These are phyloP conservation scores for Dryadomyces quercivorus DNA, from an alignment of 2,329 filamentous ascomycete species.

Conservation along the genomic window DNA sequence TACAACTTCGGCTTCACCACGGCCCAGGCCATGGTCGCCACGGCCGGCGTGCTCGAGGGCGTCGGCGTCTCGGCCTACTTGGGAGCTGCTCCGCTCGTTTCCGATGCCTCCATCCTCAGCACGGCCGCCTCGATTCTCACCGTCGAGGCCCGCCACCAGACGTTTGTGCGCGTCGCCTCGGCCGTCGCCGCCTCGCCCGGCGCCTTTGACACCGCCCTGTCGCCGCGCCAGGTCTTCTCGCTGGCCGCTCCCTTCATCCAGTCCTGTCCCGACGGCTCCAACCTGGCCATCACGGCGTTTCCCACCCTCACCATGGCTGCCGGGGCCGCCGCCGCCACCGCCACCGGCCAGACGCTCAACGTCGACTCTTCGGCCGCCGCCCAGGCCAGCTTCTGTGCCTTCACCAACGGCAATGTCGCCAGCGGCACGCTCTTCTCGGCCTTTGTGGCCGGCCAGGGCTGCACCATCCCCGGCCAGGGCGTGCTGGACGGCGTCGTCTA, in stretches of 20 bases:
- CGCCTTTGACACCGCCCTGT: constrained; percentile 59
- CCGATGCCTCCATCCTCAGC: constrained; percentile 45
- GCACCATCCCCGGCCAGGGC: constrained; percentile 42
- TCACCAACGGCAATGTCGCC: constrained; percentile 47
- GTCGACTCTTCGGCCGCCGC: constrained; percentile 38
- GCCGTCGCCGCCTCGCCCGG: constrained; percentile 49
- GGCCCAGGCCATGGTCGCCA: constrained; percentile 54
- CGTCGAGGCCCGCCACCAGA: constrained; percentile 62
- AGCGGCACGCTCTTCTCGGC: constrained; percentile 48
- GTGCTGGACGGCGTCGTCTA: constrained; percentile 52
- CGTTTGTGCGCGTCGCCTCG: constrained; percentile 52
- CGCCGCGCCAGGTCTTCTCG: constrained; percentile 58
- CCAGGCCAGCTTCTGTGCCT: constrained; percentile 49
- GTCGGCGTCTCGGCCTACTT: constrained; percentile 65
- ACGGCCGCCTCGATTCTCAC: constrained; percentile 61
- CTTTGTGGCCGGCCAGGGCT: constrained; percentile 41
- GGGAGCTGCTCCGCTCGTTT: constrained; percentile 55
- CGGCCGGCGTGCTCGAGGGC: constrained; percentile 58
- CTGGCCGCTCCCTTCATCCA: constrained; percentile 62
- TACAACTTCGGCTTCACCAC: constrained; percentile 63
- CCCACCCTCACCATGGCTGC: constrained; percentile 41
- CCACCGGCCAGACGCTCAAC: constrained; percentile 29
- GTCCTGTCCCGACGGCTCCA: constrained; percentile 54
- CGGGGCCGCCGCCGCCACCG: constrained; percentile 26
- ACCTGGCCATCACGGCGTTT: constrained; percentile 52